Evolutionary conservation across 345 rosid genomes (phyloP).

Genomic region (Euphorbia tirucalli): DNA sequence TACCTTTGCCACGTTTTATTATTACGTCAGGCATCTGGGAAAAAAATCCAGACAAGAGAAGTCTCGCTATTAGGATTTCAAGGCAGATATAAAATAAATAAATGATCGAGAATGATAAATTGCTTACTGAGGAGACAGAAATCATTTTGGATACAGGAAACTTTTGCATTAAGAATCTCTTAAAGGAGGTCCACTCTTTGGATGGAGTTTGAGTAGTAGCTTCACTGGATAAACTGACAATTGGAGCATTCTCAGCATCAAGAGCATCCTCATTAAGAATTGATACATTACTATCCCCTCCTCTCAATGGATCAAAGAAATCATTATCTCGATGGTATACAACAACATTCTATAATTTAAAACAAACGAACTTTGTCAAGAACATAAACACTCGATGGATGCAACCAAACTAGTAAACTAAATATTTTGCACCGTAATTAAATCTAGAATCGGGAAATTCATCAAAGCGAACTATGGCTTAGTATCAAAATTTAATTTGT

Average conservation of each 20-base stretch:
- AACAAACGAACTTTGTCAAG: neutral
- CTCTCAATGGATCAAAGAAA: conserved; percentile 77
- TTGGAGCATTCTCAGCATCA: conserved; percentile 30
- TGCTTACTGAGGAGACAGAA: conserved; percentile 63
- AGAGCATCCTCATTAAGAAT: conserved; percentile 24
- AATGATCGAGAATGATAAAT: neutral
- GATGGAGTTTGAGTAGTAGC: conserved; percentile 32
- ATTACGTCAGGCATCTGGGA: conserved; percentile 66
- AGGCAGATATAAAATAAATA: neutral
- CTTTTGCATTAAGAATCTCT: conserved; percentile 76
- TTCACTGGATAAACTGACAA: conserved; percentile 17
- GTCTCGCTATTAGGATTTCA: conserved; percentile 6
- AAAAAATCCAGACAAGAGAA: neutral
- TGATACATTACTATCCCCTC: conserved; percentile 26
- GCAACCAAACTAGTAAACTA: neutral
- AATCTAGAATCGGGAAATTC: neutral
- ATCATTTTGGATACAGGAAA: conserved; percentile 77
- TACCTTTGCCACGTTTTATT: conserved; percentile 62
- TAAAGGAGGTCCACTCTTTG: conserved; percentile 77
- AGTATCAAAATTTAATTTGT: neutral
- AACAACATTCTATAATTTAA: conserved; percentile 31
- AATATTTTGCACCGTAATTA: neutral
- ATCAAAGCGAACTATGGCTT: neutral
- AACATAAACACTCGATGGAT: neutral
- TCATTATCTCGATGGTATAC: conserved; percentile 30